Conservation (phyloP, 2,329 filamentous ascomycete species). For the Alternaria dauci region DNA sequence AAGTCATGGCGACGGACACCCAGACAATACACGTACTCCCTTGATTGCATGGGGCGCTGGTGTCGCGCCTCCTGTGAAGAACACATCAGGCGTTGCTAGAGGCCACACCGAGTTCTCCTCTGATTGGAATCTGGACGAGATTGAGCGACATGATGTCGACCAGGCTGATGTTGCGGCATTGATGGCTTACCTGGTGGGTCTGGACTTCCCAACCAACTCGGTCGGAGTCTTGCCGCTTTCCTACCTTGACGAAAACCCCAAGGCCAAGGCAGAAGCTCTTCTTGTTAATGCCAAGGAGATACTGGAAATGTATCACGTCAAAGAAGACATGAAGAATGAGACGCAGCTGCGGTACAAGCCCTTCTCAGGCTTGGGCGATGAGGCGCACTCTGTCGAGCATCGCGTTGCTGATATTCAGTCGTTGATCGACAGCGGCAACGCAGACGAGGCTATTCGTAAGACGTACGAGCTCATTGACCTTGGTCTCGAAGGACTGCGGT, state of each 20-base stretch:
- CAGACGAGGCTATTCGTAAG: slow-evolving; percentile 80
- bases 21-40: slow-evolving; percentile 94
- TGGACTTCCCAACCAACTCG: slow-evolving; percentile 94
- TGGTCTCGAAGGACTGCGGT: slow-evolving; percentile 83
- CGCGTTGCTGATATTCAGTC: slow-evolving; percentile 72
- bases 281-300: slow-evolving; percentile 86
- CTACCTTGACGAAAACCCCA: slow-evolving; percentile 75
- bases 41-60: slow-evolving; percentile 94
- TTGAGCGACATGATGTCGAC: slow-evolving; percentile 87
- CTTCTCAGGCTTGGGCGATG: slow-evolving; percentile 73
- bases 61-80: slow-evolving; percentile 74
- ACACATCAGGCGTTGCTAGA: slow-evolving; percentile 67
- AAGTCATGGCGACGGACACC: slow-evolving; percentile 97
- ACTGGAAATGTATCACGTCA: slow-evolving; percentile 94
- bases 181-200: slow-evolving; percentile 90
- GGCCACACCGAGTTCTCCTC: slow-evolving; percentile 90
- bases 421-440: slow-evolving; percentile 71
- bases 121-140: slow-evolving; percentile 83
- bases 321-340: slow-evolving; percentile 82
- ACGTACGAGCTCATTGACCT: slow-evolving; percentile 79
- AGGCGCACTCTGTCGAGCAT: slow-evolving; percentile 69
- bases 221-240: slow-evolving; percentile 90
- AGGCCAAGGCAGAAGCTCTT: slow-evolving; percentile 83
- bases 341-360: slow-evolving; percentile 80
- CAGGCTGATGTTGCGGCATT: slow-evolving; percentile 94